Evolutionary conservation across 2,329 filamentous ascomycete species (phyloP).

Genomic region (Colletotrichum liriopes): DNA sequence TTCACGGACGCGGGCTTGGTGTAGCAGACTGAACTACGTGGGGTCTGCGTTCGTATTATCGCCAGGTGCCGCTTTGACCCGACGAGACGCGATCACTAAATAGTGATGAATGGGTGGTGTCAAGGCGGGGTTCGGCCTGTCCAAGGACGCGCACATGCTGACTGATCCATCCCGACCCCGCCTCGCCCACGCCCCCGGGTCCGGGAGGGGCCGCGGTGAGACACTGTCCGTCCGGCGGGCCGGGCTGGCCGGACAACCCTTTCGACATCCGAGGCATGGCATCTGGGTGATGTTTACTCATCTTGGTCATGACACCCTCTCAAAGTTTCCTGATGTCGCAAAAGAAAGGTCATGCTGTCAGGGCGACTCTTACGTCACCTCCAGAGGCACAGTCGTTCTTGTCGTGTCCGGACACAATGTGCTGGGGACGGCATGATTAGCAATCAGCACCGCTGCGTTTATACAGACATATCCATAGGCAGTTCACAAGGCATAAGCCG

Average conservation of each 20-base stretch:
- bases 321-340: not conserved
- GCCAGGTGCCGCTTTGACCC: not conserved
- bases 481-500: not conserved
- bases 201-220: constrained; percentile 15
- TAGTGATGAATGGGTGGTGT: not conserved
- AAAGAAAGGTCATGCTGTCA: not conserved
- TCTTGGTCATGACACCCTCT: no score
- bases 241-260: not conserved
- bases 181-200: constrained; percentile 1
- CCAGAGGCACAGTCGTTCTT: not conserved
- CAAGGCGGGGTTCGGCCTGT: constrained; percentile 13
- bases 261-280: not conserved
- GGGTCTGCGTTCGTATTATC: not conserved
- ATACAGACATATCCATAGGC: not conserved
- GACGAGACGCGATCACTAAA: not conserved
- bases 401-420: not conserved
- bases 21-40: not conserved
- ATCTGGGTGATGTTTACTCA: not conserved
- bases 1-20: not conserved
- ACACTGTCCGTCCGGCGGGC: constrained; percentile 2
- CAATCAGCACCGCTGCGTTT: not conserved
- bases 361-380: no score
- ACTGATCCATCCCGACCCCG: constrained; percentile 16
- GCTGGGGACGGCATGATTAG: not conserved
- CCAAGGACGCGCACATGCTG: not conserved